A percentile compares a stretch with the other conserved stretches of the same genome.
Evolutionary conservation across 164 flowering plant species (phyloP).

Genomic region (Vitis cinerea): DNA sequence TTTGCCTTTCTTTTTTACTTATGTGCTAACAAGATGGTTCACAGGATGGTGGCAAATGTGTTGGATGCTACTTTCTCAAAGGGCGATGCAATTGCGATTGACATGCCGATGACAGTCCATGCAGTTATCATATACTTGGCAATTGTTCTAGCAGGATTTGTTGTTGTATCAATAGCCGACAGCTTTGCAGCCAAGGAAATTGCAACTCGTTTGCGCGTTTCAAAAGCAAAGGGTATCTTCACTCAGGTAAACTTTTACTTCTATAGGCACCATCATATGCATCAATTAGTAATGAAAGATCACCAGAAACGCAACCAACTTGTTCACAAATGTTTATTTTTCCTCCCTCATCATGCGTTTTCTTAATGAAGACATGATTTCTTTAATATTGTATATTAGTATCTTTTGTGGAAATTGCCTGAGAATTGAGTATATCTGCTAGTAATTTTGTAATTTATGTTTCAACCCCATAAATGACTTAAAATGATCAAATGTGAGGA

Average conservation of each 20-base stretch:
- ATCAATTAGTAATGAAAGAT: not conserved
- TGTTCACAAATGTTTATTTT: too few relatives aligned
- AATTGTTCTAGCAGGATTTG: conserved; percentile 73
- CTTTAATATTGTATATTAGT: too few relatives aligned
- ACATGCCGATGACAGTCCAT: conserved; percentile 89
- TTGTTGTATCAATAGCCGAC: conserved; percentile 95
- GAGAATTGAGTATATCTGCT: too few relatives aligned
- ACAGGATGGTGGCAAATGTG: conserved; percentile 91
- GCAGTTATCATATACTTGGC: conserved; percentile 89
- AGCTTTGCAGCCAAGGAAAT: conserved; percentile 90
- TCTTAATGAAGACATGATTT: too few relatives aligned
- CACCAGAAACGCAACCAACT: too few relatives aligned
- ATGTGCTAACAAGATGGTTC: conserved; percentile 12
- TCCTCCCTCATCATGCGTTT: too few relatives aligned
- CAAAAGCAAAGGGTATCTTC: conserved; percentile 89
- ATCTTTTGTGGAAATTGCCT: not conserved
- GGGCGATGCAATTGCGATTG: conserved; percentile 92
- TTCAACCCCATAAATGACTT: too few relatives aligned
- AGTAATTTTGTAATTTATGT: too few relatives aligned
- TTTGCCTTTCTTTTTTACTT: not conserved
- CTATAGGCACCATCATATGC: too few relatives aligned
- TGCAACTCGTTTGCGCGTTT: conserved; percentile 71
- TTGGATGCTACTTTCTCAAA: conserved; percentile 62
- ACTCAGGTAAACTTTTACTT: conserved; percentile 59
- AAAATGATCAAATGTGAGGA: too few relatives aligned